Evolutionary conservation across 495 filamentous ascomycete genomes (phyloP).

Genomic region (Tetracladium setigerum): DNA sequence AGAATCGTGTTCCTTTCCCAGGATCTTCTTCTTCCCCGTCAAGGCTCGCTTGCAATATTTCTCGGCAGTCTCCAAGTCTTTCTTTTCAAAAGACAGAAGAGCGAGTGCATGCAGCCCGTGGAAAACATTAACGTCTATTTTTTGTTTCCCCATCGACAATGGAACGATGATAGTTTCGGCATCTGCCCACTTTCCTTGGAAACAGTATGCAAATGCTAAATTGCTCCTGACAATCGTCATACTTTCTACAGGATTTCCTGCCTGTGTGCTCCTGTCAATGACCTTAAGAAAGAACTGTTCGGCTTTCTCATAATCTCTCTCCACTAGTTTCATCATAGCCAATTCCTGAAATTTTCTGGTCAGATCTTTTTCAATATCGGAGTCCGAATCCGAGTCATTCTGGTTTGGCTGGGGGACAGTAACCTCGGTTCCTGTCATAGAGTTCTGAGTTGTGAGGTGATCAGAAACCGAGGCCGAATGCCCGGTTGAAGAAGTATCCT

Average conservation of each 20-base stretch:
- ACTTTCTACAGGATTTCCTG: neutral
- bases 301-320: neutral
- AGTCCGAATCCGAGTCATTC: slow-evolving; percentile 1
- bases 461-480: no score
- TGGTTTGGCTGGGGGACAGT: slow-evolving; percentile 13
- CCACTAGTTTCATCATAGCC: neutral
- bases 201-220: neutral
- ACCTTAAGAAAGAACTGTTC: neutral
- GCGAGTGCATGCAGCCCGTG: neutral
- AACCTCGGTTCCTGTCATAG: no score
- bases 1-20: neutral
- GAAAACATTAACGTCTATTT: neutral
- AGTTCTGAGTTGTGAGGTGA: no score
- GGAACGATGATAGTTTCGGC: neutral
- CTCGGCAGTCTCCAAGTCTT: neutral
- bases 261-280: neutral
- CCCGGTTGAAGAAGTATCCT: no score
- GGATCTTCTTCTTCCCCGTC: slow-evolving; percentile 1
- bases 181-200: neutral
- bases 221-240: neutral
- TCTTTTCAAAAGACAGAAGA: neutral
- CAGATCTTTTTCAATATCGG: neutral
- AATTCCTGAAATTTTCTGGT: neutral
- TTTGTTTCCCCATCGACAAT: neutral
- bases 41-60: neutral